Evolutionary conservation across 2,329 filamentous ascomycete species (phyloP).

Genomic region (Zalaria sp.): DNA sequence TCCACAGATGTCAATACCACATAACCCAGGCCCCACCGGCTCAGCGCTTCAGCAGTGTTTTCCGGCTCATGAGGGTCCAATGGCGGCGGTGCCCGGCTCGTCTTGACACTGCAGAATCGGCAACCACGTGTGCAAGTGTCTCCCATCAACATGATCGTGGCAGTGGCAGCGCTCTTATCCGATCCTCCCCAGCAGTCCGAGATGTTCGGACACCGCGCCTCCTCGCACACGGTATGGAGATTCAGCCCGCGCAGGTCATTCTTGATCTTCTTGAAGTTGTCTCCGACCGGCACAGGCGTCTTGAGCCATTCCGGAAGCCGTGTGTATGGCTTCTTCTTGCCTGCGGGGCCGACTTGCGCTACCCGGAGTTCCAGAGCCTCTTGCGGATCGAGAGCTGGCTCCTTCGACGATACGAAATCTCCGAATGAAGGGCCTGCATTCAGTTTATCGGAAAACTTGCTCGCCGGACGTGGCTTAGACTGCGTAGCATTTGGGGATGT

Average conservation of each 20-base stretch:
- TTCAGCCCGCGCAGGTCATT: conserved; percentile 78
- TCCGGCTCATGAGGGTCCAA: conserved; percentile 94
- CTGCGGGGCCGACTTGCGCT: conserved; percentile 45
- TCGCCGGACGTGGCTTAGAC: conserved; percentile 27
- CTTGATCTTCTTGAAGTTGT: conserved; percentile 91
- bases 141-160: conserved; percentile 98
- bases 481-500: conserved; percentile 17
- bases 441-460: conserved; percentile 46
- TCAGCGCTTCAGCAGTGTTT: conserved; percentile 85
- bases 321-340: conserved; percentile 51
- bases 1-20: conserved; percentile 91
- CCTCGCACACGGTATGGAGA: conserved; percentile 93
- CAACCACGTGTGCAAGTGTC: conserved; percentile 95
- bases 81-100: conserved; percentile 57
- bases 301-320: conserved; percentile 90
- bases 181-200: conserved; percentile 94
- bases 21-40: conserved; percentile 87
- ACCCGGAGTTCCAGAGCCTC: conserved; percentile 48
- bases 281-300: conserved; percentile 76
- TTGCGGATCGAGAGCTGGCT: conserved; percentile 26
- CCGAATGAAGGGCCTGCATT: conserved; percentile 50
- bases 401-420: conserved; percentile 40
- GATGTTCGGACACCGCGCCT: conserved; percentile 94
- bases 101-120: conserved; percentile 96
- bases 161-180: conserved; percentile 79